phyloP scores from a whole-genome alignment of 805 yeast species.

The Candida maesae region DNA sequence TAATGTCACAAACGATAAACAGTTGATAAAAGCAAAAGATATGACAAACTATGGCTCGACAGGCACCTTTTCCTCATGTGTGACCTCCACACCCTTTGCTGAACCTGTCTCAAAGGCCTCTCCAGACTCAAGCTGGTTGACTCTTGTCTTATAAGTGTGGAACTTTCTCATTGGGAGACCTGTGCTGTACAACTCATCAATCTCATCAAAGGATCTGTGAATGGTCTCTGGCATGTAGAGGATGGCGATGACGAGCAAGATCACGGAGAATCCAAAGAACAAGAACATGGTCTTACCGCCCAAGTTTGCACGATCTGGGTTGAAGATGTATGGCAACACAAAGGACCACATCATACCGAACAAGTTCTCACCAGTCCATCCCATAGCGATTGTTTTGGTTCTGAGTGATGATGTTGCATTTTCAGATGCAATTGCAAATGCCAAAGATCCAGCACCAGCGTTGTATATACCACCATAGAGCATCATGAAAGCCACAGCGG shows the following conservation, averaged over 20 bases:
- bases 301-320: constrained; percentile 37
- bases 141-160: background rate
- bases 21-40: too few relatives aligned
- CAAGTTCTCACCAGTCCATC: constrained; percentile 1
- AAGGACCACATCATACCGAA: constrained; percentile 11
- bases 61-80: too few relatives aligned
- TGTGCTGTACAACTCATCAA: constrained; percentile 44
- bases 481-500: background rate
- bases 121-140: too few relatives aligned
- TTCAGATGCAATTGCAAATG: constrained; percentile 1
- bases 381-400: constrained; percentile 1
- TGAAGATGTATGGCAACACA: constrained; percentile 42
- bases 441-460: constrained; percentile 2
- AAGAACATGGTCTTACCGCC: constrained; percentile 42
- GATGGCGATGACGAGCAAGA: constrained; percentile 35
- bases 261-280: constrained; percentile 34
- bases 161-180: background rate
- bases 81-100: too few relatives aligned
- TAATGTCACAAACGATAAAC: too few relatives aligned
- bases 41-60: too few relatives aligned
- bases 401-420: constrained; percentile 1
- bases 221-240: constrained; percentile 52
- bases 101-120: too few relatives aligned
- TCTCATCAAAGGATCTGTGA: constrained; percentile 49
- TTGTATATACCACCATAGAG: background rate